Base-by-base conservation (phyloP, 805 yeast genomes). In the Grigorovia jiainica region DNA sequence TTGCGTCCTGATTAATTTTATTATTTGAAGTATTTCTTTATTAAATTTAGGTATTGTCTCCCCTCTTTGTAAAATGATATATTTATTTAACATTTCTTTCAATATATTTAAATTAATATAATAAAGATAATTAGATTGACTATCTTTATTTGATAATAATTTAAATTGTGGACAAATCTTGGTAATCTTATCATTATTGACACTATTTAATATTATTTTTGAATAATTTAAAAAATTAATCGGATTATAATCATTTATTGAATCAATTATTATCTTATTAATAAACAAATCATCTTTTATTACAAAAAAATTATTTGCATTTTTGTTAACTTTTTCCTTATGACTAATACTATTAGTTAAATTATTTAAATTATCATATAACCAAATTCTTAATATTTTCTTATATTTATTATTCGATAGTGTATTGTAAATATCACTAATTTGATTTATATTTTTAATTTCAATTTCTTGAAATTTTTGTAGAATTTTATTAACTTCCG, bases 351-450 rank as follows among this genome's bases (percentile, higher is more conserved):
- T 29, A 2, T 36, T 30, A 7, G 41, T 42, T 10, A 58, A 34
- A 9, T 53, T 36, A 13, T 44, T 42, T 5, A 49, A 41, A 42
- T 60, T 46, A 43, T 60, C 63, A 34, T 47, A 54, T 23, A 53
- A 44, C 65, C 65, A 60, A 19, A 53, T 39, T 23, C 58, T 46
- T 20, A 57, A 31, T 11, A 60, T 42, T 18, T 47, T 47, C 34
- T 48, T 27, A 7, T 27, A 11, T 13, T 27, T n/a, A 13, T 27
- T 27, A 7, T 27, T 13, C 7, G 11, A 4, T 15, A 27, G 15
- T 11, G 11, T 13, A 27, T 6, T 13, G n/a, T 27, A 27, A n/a
- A 27, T n/a, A 13, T 27, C 7, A 27, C n/a, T 27, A 27, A 27
- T 27, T 27, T 27, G 31, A 3, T 27, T 10, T 6, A 27, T 27